Evolutionary conservation across 371 early-diverging fungal genomes (phyloP).

Genomic region (Mucor mucedo): DNA sequence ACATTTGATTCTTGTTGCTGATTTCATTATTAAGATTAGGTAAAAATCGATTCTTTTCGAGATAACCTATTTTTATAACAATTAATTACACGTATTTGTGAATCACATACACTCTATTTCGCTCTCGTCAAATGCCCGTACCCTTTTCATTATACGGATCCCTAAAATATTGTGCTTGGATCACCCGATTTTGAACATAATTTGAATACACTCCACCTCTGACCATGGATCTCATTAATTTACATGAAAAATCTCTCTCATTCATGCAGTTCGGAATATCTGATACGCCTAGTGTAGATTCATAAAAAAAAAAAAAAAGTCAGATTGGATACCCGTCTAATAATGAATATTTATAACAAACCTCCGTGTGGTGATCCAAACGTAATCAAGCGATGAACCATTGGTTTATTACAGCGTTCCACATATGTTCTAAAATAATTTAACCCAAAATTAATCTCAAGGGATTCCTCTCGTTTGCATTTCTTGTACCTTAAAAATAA

Average conservation of each 20-base stretch:
- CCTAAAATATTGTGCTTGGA: conserved; percentile 94
- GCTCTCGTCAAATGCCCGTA: conserved; percentile 4
- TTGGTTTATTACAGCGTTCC: conserved; percentile 80
- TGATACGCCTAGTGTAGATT: conserved; percentile 62
- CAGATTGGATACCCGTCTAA: conserved; percentile 1
- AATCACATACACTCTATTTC: neutral
- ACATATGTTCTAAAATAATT: conserved; percentile 68
- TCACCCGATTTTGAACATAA: conserved; percentile 79
- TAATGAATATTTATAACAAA: conserved; percentile 17
- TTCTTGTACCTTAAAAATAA: conserved; percentile 58
- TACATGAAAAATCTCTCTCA: conserved; percentile 58
- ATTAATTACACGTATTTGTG: neutral
- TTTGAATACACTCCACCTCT: conserved; percentile 77
- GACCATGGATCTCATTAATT: conserved; percentile 69
- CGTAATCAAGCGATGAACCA: conserved; percentile 80
- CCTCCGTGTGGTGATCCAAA: conserved; percentile 87
- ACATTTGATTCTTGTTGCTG: conserved; percentile 51
- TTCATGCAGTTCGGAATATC: conserved; percentile 82
- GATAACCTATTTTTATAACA: conserved; percentile 60
- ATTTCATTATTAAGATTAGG: conserved; percentile 88
- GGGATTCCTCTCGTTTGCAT: neutral
- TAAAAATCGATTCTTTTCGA: conserved; percentile 77
- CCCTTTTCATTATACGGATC: conserved; percentile 63
- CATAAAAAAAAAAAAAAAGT: conserved; percentile 1
- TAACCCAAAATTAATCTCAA: neutral